phyloP scores from a whole-genome alignment of 306 rosid genomes.

The Dicorynia guianensis region DNA sequence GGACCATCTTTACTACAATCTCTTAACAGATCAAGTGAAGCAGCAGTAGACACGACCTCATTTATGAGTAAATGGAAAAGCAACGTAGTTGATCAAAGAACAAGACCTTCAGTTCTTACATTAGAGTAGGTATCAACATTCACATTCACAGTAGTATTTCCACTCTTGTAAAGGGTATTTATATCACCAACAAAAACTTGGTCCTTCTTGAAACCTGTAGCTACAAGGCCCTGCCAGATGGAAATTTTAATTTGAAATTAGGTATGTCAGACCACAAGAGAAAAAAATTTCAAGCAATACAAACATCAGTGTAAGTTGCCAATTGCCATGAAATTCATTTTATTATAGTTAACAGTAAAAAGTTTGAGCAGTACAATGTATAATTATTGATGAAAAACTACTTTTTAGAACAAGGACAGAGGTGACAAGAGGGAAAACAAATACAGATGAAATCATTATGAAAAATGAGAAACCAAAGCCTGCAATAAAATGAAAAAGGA shows the following conservation, averaged over 20 bases:
- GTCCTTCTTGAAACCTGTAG: conserved; percentile 91
- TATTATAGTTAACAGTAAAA: background rate
- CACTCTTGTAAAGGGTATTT: conserved; percentile 79
- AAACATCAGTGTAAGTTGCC: conserved; percentile 10
- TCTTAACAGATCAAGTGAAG: conserved; percentile 9
- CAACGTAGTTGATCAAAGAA: conserved; percentile 21
- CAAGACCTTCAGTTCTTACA: conserved; percentile 54
- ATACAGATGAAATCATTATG: too few relatives aligned
- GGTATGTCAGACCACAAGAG: conserved; percentile 24
- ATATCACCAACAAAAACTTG: conserved; percentile 83
- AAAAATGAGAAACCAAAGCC: too few relatives aligned
- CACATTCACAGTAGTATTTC: conserved; percentile 76
- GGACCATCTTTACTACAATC: conserved; percentile 4
- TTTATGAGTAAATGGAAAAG: conserved; percentile 20
- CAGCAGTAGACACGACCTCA: conserved; percentile 16
- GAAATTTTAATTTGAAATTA: conserved; percentile 41
- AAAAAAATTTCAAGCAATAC: conserved; percentile 8
- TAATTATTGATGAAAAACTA: too few relatives aligned
- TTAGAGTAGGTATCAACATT: conserved; percentile 85
- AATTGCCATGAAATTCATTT: conserved; percentile 10
- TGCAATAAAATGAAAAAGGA: too few relatives aligned
- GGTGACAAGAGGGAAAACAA: too few relatives aligned
- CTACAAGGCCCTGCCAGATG: conserved; percentile 72
- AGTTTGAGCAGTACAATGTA: too few relatives aligned
- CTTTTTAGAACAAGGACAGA: too few relatives aligned